phyloP scores from a whole-genome alignment of 257 asterid genomes.

The Capsicum pubescens region DNA sequence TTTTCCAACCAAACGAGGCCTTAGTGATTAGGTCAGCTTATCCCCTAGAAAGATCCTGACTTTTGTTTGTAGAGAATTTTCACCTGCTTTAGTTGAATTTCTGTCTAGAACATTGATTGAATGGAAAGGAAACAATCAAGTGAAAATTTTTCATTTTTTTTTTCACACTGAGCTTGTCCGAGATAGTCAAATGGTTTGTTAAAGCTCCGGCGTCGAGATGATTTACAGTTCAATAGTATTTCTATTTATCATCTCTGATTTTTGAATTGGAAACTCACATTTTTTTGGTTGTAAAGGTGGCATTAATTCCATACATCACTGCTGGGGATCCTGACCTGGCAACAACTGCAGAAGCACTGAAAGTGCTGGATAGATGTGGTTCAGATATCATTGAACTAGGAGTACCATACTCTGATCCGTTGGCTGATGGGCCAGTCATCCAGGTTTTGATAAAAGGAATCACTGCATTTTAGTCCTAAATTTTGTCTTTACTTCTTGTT shows the following conservation, averaged over 20 bases:
- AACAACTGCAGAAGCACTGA: slow-evolving; percentile 81
- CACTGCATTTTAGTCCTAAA: background rate
- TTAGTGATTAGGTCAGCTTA: background rate
- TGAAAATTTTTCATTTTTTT: background rate
- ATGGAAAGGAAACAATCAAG: background rate
- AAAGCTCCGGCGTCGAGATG: background rate
- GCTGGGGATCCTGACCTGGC: slow-evolving; percentile 93
- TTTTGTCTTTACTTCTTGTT: background rate
- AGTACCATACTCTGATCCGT: slow-evolving; percentile 93
- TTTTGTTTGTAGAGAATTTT: background rate
- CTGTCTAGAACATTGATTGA: background rate
- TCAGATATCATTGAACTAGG: slow-evolving; percentile 87
- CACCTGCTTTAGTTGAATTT: slow-evolving; percentile 19
- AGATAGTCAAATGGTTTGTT: background rate
- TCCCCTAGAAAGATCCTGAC: background rate
- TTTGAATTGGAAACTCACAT: slow-evolving; percentile 28
- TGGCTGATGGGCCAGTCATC: slow-evolving; percentile 96
- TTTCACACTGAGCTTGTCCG: background rate
- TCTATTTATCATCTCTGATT: background rate
- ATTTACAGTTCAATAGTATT: background rate
- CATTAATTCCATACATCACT: slow-evolving; percentile 81
- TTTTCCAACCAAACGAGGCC: too few relatives aligned
- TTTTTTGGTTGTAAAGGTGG: slow-evolving; percentile 64
- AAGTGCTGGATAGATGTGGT: slow-evolving; percentile 85
- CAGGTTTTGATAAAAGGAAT: slow-evolving; percentile 52